Evolutionary conservation across 345 rosid genomes (phyloP).

Genomic region (Citrus hindsii): DNA sequence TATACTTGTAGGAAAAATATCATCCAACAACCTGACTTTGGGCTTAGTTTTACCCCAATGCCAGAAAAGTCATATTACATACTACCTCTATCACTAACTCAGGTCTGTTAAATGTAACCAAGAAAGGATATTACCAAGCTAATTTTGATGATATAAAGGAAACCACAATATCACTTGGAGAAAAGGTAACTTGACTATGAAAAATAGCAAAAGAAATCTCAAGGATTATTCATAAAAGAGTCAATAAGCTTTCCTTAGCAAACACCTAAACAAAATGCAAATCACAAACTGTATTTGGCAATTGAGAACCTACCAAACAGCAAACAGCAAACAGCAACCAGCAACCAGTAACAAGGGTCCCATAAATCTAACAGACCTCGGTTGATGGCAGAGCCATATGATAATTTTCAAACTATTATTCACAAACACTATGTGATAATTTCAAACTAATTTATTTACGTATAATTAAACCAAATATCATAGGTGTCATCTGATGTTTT

Average conservation of each 20-base stretch:
- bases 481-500: neutral
- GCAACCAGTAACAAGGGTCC: neutral
- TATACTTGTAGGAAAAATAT: neutral
- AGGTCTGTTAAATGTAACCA: neutral
- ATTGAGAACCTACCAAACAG: neutral
- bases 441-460: neutral
- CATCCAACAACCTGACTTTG: neutral
- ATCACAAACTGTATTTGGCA: neutral
- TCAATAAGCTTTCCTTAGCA: neutral
- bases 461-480: neutral
- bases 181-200: too few relatives aligned
- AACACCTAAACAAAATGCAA: neutral
- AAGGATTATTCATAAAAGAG: neutral
- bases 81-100: neutral
- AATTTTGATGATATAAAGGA: neutral
- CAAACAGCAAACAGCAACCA: neutral
- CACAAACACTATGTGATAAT: neutral
- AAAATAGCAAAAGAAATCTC: neutral
- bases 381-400: neutral
- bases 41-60: neutral
- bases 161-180: too few relatives aligned
- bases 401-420: too few relatives aligned
- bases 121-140: neutral
- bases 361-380: neutral
- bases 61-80: neutral